A percentile compares a stretch with the other conserved stretches of the same genome.
Conservation (phyloP, 1,139 yeast genomes). For the Komagataea norvegica region DNA sequence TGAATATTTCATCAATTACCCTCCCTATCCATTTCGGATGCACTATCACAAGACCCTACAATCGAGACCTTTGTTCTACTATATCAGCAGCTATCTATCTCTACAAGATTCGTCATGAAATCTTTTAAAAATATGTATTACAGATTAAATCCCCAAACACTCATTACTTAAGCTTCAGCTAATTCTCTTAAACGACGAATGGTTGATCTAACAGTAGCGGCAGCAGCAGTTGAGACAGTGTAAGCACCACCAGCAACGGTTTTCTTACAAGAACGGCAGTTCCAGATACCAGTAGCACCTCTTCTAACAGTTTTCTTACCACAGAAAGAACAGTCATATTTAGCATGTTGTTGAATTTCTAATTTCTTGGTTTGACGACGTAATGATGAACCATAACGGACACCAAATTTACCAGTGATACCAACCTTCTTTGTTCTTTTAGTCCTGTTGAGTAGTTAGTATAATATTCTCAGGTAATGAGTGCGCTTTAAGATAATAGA, state of each 20-base stretch:
- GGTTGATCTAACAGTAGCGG: conserved; percentile 99
- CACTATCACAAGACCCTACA: too few relatives aligned
- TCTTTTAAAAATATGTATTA: conserved; percentile 17
- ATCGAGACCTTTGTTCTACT: too few relatives aligned
- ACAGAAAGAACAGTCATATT: conserved; percentile 99
- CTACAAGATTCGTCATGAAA: conserved; percentile 20
- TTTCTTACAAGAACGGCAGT: conserved; percentile 90
- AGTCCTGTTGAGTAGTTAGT: conserved; percentile 54
- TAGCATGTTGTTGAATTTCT: conserved; percentile 98
- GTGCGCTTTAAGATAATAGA: neutral
- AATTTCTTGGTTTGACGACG: conserved; percentile 99
- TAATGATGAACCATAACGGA: conserved; percentile 99
- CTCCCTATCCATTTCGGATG: too few relatives aligned
- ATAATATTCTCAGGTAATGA: neutral
- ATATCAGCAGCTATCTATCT: too few relatives aligned
- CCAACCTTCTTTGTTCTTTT: conserved; percentile 99
- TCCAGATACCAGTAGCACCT: conserved; percentile 99
- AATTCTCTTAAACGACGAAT: conserved; percentile 99
- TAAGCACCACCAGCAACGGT: conserved; percentile 99
- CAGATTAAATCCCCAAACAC: conserved; percentile 12
- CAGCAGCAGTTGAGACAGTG: conserved; percentile 98
- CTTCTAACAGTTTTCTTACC: conserved; percentile 99
- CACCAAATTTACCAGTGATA: conserved; percentile 99
- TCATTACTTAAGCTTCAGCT: conserved; percentile 84
- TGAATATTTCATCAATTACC: too few relatives aligned